Base-by-base conservation (phyloP, 352 stramenopile genomes). In the Phytopythium montanum region DNA sequence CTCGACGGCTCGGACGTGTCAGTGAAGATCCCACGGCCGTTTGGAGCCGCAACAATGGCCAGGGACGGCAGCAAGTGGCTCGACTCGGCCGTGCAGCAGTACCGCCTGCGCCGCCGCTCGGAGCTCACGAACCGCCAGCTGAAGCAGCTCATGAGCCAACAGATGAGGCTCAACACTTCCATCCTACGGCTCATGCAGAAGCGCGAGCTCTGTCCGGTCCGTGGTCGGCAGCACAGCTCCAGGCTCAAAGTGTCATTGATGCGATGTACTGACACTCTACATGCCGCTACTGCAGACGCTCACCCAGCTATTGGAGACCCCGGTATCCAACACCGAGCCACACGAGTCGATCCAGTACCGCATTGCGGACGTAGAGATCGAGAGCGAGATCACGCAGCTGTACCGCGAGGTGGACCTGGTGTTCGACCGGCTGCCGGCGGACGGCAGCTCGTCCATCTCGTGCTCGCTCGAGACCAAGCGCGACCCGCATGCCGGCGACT, bases 121-220 rank as follows among this genome's bases (percentile, higher is more conserved):
- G 65, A 72, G 46, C 60, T 68, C 33, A 68, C 48, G 19, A 72
- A 72, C 25, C 61, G 53, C 45, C 60, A 59, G 42, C 60, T 71
- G 29, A 62, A 55, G 33, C 26, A 34, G 23, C 39, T 64, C 12
- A 28, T 71, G 16, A 33, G 56, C 13, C 56, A 62, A 31, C 48
- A 62, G 6, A 26, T 62, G 18, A 23, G 60, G 2, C 53, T 49
- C 12, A 60, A 68, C 52, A 65, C 61, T n/a, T 52, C 48, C 13
- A 25, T 71, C 13, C 56, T 46, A 1, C 31, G 45, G 16, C 29
- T 46, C 28, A 49, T 68, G 16, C 29, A 71, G 26, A 71, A 71
- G 54, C 46, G 55, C 5, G 44, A 56, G n/a, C 45, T 60, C 12
- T 50, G 62, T 3, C 36, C 65, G 10, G 64, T 63, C 13, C 39